Evolutionary conservation across 192 early-diverging fungal genomes (phyloP).

Genomic region (Rhizophagus clarus): DNA sequence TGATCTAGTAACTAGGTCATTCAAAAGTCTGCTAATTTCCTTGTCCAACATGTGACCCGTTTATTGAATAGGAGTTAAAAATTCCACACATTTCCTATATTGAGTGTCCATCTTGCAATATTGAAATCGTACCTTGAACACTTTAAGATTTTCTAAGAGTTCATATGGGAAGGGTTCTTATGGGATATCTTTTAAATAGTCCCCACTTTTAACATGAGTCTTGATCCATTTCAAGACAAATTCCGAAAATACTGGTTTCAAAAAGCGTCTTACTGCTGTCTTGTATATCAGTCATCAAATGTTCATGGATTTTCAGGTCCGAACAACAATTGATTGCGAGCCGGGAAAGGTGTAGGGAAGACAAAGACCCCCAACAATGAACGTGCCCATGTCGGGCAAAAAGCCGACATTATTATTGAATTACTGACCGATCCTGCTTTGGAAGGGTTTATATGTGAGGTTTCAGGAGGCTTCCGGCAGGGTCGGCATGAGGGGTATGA

Average conservation of each 20-base stretch:
- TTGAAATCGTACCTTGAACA: constrained; percentile 7
- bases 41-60: neutral
- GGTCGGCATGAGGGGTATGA: constrained; percentile 30
- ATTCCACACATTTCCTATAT: neutral
- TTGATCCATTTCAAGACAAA: constrained; percentile 8
- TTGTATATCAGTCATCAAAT: neutral
- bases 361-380: constrained; percentile 17
- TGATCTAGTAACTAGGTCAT: neutral
- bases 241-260: constrained; percentile 17
- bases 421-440: constrained; percentile 23
- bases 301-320: neutral
- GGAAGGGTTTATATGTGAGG: constrained; percentile 29
- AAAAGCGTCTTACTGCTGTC: neutral
- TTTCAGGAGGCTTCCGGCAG: constrained; percentile 27
- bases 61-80: constrained; percentile 22
- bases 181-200: too few species aligned
- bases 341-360: neutral
- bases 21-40: constrained; percentile 1
- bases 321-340: constrained; percentile 7
- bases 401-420: constrained; percentile 14
- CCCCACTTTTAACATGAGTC: constrained; percentile 15
- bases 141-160: neutral
- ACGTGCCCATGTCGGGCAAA: constrained; percentile 1
- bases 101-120: constrained; percentile 7
- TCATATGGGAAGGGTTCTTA: too few species aligned